Evolutionary conservation across 169 alveolate genomes (phyloP).

Genomic region (Prorocentrum cordatum): DNA sequence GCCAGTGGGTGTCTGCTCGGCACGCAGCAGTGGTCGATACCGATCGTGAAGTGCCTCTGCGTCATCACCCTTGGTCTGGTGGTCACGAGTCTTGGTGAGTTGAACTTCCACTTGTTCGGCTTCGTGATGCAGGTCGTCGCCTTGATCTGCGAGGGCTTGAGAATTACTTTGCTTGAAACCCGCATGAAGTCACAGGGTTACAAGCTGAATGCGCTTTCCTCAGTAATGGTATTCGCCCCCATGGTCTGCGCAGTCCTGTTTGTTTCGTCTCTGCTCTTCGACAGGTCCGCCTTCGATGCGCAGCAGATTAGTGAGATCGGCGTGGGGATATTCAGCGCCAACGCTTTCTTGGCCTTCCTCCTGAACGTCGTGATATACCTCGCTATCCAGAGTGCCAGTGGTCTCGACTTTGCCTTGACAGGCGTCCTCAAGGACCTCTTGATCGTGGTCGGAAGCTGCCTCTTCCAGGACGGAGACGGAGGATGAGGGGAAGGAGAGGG

Average conservation of each 20-base stretch:
- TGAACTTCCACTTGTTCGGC: conserved; percentile 2
- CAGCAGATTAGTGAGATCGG: neutral
- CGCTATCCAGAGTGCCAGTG: conserved; percentile 31
- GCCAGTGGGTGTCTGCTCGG: neutral
- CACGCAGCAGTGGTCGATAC: conserved; percentile 1
- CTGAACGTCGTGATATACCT: conserved; percentile 34
- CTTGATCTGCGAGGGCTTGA: conserved; percentile 21
- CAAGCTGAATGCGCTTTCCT: conserved; percentile 40
- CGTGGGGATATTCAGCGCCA: neutral
- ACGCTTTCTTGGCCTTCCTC: neutral
- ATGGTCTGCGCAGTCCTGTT: conserved; percentile 7
- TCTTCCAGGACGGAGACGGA: too few species aligned
- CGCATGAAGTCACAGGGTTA: neutral
- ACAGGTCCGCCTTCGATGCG: too few species aligned
- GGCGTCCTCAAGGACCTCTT: conserved; percentile 46
- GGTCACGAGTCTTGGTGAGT: conserved; percentile 47
- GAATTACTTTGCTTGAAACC: neutral
- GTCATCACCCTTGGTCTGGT: conserved; percentile 31
- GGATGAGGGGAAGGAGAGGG: too few species aligned
- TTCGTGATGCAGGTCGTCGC: conserved; percentile 23
- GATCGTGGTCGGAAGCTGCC: too few species aligned
- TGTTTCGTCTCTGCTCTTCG: neutral
- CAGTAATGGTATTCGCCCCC: conserved; percentile 41
- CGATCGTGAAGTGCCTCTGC: conserved; percentile 20
- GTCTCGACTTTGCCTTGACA: conserved; percentile 14